Conservation (phyloP, 108 stramenopile genomes). For the Schizochytrium sp. region DNA sequence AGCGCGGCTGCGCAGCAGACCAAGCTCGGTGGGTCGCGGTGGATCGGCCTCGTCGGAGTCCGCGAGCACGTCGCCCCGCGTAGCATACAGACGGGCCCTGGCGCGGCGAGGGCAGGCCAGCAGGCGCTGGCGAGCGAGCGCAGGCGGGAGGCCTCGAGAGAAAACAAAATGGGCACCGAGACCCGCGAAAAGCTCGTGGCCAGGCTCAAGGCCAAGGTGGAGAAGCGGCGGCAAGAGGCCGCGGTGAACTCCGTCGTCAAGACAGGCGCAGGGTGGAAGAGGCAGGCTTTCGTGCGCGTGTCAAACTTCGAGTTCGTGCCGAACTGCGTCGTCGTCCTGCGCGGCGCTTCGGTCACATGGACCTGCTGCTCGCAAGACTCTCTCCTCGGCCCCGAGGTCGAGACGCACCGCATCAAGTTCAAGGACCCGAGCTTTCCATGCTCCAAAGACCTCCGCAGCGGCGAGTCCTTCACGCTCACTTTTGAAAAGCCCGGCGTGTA, state of each 20-base stretch:
- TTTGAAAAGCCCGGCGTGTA: background rate
- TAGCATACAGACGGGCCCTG: no score
- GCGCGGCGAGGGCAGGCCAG: no score
- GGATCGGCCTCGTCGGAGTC: no score
- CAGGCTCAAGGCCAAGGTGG: background rate
- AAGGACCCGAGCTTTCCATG: background rate
- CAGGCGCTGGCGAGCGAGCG: no score
- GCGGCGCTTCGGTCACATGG: background rate
- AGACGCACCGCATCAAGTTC: constrained; percentile 9
- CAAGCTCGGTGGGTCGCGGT: no score
- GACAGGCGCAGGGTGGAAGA: background rate
- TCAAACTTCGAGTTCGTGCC: constrained; percentile 3
- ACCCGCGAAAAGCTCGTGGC: background rate
- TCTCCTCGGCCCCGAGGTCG: background rate
- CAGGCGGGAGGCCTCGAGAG: background rate
- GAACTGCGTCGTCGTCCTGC: background rate
- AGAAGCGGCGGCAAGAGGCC: background rate
- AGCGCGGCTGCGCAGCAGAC: no score
- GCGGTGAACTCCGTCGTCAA: background rate
- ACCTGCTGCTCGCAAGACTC: background rate
- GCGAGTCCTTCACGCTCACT: constrained; percentile 11
- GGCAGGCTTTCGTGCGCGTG: background rate
- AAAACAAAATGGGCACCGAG: background rate
- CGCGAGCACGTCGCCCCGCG: no score
- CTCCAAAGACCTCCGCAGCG: background rate